Evolutionary conservation across 1,284 basidiomycete genomes (phyloP).

Genomic region (Cutaneotrichosporon cavernicola): DNA sequence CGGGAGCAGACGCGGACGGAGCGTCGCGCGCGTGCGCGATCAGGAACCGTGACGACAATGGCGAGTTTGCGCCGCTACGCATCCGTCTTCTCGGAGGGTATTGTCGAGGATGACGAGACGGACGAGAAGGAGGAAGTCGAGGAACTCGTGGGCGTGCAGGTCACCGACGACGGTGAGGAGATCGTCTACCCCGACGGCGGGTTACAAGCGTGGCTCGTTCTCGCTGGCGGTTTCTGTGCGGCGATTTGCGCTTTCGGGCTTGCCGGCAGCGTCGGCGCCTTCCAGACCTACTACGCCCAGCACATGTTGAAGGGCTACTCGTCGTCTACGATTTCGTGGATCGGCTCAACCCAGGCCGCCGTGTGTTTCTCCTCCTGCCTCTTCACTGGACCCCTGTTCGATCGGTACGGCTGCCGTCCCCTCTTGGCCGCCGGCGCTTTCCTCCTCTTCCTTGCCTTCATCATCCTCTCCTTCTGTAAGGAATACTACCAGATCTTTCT

Average conservation of each 20-base stretch:
- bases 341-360: conserved; percentile 39
- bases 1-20: conserved; percentile 23
- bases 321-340: conserved; percentile 41
- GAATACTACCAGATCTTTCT: conserved; percentile 42
- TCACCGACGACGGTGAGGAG: conserved; percentile 25
- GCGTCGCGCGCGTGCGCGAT: conserved; percentile 17
- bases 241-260: conserved; percentile 46
- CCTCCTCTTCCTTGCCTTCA: conserved; percentile 33
- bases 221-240: conserved; percentile 38
- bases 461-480: conserved; percentile 34
- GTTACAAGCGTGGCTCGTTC: conserved; percentile 33
- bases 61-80: conserved; percentile 14
- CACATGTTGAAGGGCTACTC: conserved; percentile 33
- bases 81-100: conserved; percentile 5
- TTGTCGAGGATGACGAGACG: conserved; percentile 6
- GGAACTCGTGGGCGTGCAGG: conserved; percentile 27
- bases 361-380: conserved; percentile 37
- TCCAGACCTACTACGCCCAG: conserved; percentile 40
- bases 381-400: conserved; percentile 44
- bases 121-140: conserved; percentile 11
- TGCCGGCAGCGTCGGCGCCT: conserved; percentile 38
- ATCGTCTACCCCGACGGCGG: conserved; percentile 35
- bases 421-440: conserved; percentile 35
- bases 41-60: conserved; percentile 20
- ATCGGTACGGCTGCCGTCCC: conserved; percentile 39